Conservation (phyloP, 2,329 filamentous ascomycete species). For the Penicillium brasilianum region DNA sequence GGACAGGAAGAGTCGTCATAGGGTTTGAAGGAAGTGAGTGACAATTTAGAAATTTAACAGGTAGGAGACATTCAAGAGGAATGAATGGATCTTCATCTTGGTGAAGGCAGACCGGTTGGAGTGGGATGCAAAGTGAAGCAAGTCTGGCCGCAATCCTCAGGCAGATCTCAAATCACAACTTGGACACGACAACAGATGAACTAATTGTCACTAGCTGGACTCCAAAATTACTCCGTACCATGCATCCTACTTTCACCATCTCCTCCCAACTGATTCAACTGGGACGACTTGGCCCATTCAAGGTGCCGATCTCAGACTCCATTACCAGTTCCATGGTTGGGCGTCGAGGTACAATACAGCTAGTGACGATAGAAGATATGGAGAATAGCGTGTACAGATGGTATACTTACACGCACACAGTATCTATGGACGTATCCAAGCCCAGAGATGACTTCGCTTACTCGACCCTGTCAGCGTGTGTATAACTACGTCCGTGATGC, state of each 20-base stretch:
- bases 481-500: constrained; percentile 25
- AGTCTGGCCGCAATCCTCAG: background rate
- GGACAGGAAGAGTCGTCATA: background rate
- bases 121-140: background rate
- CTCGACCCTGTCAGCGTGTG: background rate
- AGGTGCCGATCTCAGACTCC: constrained; percentile 10
- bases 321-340: constrained; percentile 24
- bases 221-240: too few species aligned
- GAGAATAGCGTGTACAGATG: background rate
- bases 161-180: background rate
- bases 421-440: too few species aligned
- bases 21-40: background rate
- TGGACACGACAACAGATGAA: background rate
- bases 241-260: too few species aligned
- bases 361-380: background rate
- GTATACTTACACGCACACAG: background rate
- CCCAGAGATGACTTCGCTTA: background rate
- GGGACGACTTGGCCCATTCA: background rate
- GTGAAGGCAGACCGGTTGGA: background rate
- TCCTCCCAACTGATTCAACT: background rate
- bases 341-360: constrained; percentile 8
- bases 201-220: background rate
- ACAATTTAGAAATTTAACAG: background rate
- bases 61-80: background rate
- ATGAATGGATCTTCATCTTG: background rate